Base-by-base conservation (phyloP, 2,329 filamentous ascomycete species). In the Periconia sp. region DNA sequence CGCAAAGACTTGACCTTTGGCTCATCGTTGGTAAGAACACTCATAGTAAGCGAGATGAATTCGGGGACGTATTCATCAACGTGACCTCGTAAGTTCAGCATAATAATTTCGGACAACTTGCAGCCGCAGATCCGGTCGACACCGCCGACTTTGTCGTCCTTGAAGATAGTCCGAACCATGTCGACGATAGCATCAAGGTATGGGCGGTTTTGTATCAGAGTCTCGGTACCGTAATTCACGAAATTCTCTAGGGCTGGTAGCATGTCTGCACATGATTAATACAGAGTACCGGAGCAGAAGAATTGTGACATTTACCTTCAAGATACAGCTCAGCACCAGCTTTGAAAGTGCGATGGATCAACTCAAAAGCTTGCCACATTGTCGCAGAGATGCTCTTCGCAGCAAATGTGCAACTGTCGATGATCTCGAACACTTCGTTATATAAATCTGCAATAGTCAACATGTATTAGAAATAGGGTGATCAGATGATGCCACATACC, bases 361-460 rank as follows among this genome's bases (percentile, higher is more conserved):
- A 81, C 74, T 96, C 92, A 68, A 99, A 99, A 2, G 94, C 92
- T 72, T 92, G 86, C 94, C 94, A 99, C 94, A 99, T 99, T 29
- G 89, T 95, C 8, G 87, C 84, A 1, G 94, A 96, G 57, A 99
- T 97, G 45, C 84, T 83, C 78, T 97, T 99, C 50, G 94, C 92
- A 9, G 94, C 90, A 69, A 97, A 99, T 6, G 94, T 99, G 78
- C 94, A 99, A 78, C 91, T 96, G 70, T 99, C 94, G 59, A 99
- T 95, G 60, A 99, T 99, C 73, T 99, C 94, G 58, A 99, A 99
- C 4, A 97, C 85, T 69, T 99, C 94, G 68, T 97, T 99, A 72
- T 96, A 99, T 16, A 99, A 77, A 71, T 99, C 87, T 87, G 29
- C 23, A 29, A 40, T 55, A 28, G 61, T 66, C 54, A 63, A 38